Base-by-base conservation (phyloP, 2,329 filamentous ascomycete species). In the Pseudogymnoascus sp. region DNA sequence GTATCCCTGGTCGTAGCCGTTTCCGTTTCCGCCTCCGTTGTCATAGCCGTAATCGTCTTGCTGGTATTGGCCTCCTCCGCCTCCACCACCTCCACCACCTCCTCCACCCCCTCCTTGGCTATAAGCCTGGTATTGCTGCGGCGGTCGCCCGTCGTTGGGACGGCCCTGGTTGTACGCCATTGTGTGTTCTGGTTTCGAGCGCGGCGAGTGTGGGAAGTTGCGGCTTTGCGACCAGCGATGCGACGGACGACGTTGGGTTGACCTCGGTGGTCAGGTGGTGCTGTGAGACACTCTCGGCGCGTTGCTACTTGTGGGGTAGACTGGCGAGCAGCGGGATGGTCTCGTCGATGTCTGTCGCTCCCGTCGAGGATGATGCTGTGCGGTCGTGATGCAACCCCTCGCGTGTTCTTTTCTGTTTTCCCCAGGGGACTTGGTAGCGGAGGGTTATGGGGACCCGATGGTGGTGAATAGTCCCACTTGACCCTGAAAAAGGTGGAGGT, bases 1-100 rank as follows among this genome's bases (percentile, higher is more conserved):
- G 57, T 60, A 60, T 60, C 57, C 57, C 23, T 50, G 44, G 23
- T 50, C 44, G 15, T 50, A 50, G 44, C 44, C 44, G 15, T n/a
- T 17, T 60, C 57, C 53, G 31, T 21, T 8, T 19, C 17, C 47
- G 23, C 11, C 19, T 19, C 53, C 57, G 57, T 38, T 60, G 31
- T 60, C 57, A 17, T 60, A 60, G 9, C 57, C 57, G 31, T 38
- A 38, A 13, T 60, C 17, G 13, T 35, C 31, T 36, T 60, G 57
- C n/a, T 60, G 57, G 57, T 60, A 60, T 13, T 50, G 44, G 44
- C 23, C 23, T 50, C 44, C 40, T 44, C 40, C 40, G 7, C 36
- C 36, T 40, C 36, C 42, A 15, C 38, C 38, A 13, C 42, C 21
- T 26, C 44, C 44, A n/a, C 44, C 44, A 4, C 42, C 40, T 23